Percentiles rank a stretch among this genome's conserved stretches.
Conservation (phyloP, 768 basidiomycete genomes). For the Chalciporus chontae region DNA sequence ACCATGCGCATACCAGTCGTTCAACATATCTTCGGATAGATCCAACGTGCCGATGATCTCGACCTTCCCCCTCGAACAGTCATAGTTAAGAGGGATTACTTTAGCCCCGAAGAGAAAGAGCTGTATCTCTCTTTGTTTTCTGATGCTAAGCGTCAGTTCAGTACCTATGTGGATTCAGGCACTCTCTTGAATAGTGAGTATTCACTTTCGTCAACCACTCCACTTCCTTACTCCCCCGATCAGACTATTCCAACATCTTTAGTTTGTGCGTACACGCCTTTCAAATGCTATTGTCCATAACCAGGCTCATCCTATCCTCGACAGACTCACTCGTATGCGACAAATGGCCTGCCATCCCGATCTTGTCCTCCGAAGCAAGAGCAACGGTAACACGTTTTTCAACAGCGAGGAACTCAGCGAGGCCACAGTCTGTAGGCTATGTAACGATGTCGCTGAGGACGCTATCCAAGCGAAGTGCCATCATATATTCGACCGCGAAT, state of each 20-base stretch:
- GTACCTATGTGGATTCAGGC: constrained; percentile 84
- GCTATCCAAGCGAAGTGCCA: constrained; percentile 91
- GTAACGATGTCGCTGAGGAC: constrained; percentile 95
- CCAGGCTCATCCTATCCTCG: constrained; percentile 16
- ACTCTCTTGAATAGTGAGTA: constrained; percentile 88
- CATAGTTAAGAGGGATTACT: constrained; percentile 83
- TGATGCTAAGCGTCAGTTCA: constrained; percentile 89
- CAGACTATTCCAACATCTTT: constrained; percentile 89
- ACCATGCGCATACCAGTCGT: neutral
- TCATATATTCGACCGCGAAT: constrained; percentile 95
- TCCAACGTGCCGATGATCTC: constrained; percentile 94
- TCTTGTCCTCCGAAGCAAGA: constrained; percentile 85
- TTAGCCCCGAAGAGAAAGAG: constrained; percentile 97
- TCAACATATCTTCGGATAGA: constrained; percentile 35
- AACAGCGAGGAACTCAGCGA: constrained; percentile 57
- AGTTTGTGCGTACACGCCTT: constrained; percentile 49
- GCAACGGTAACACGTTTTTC: constrained; percentile 61
- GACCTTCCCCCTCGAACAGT: constrained; percentile 92
- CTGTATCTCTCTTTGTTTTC: constrained; percentile 88
- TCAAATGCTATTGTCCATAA: neutral
- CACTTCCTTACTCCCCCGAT: constrained; percentile 3
- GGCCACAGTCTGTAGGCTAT: constrained; percentile 88
- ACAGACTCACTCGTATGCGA: constrained; percentile 88
- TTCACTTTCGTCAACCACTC: neutral
- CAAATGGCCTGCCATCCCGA: constrained; percentile 97